Evolutionary conservation across 257 asterid genomes (phyloP).

Genomic region (Petrea volubilis): DNA sequence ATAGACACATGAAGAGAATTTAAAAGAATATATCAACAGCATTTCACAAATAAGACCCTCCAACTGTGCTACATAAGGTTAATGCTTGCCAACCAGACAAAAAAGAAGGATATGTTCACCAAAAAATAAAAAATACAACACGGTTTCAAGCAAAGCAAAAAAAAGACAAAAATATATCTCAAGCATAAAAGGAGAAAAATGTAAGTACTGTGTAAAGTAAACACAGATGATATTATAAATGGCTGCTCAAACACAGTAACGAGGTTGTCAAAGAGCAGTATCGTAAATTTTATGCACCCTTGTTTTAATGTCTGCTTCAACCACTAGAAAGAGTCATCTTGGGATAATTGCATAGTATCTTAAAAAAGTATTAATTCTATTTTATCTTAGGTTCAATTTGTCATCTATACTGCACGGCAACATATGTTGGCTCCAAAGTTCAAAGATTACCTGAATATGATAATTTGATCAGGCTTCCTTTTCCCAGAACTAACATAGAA

Average conservation of each 20-base stretch:
- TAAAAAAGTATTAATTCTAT: too few relatives aligned
- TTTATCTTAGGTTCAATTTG: neutral
- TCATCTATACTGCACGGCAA: neutral
- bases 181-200: too few relatives aligned
- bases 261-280: neutral
- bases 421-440: neutral
- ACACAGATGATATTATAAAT: too few relatives aligned
- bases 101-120: neutral
- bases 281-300: neutral
- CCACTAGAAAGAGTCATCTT: neutral
- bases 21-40: too few relatives aligned
- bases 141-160: neutral
- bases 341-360: neutral
- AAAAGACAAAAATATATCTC: too few relatives aligned
- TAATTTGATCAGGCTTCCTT: constrained; percentile 84
- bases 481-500: constrained; percentile 72
- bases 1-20: too few relatives aligned
- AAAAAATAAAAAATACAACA: neutral
- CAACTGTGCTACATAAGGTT: neutral
- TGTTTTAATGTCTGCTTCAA: neutral
- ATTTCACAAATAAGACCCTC: neutral
- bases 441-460: constrained; percentile 69
- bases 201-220: too few relatives aligned
- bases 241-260: neutral
- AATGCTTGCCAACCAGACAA: neutral